These are phyloP conservation scores for Protomyces inundatus DNA, from an alignment of 1,139 yeast species.

Conservation along the genomic window DNA sequence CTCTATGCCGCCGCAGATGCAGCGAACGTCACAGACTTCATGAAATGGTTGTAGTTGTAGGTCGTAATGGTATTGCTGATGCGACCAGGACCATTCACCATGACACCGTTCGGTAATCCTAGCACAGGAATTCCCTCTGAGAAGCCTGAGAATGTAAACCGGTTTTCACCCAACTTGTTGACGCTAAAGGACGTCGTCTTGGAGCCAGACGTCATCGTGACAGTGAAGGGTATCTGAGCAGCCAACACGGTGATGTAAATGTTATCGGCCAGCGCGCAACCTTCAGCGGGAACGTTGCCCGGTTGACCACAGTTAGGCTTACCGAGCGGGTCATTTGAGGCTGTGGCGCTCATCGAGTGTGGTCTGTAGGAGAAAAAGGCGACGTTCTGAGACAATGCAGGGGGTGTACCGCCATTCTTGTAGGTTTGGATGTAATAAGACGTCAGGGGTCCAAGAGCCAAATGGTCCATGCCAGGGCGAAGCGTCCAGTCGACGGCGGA, in stretches of 20 bases:
- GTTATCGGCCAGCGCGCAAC: slow-evolving; percentile 6
- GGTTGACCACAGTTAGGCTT: slow-evolving; percentile 5
- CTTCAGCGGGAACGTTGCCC: not conserved
- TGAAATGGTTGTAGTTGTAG: slow-evolving; percentile 15
- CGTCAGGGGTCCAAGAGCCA: slow-evolving; percentile 4
- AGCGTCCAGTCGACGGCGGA: slow-evolving; percentile 7
- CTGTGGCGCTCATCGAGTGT: slow-evolving; percentile 23
- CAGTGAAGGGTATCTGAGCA: not conserved
- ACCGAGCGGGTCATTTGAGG: slow-evolving; percentile 9
- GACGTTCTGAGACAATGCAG: slow-evolving; percentile 3
- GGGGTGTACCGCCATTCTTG: slow-evolving; percentile 20
- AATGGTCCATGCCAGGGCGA: slow-evolving; percentile 12
- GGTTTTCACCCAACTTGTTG: not conserved
- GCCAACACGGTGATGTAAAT: slow-evolving; percentile 17
- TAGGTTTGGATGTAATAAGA: slow-evolving; percentile 21
- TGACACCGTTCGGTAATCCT: not conserved
- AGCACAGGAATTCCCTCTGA: slow-evolving; percentile 1
- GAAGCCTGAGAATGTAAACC: slow-evolving; percentile 1
- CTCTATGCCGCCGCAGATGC: too few relatives aligned
- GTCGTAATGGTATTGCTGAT: slow-evolving; percentile 10
- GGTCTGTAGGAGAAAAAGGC: slow-evolving; percentile 26
- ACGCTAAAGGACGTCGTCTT: not conserved
- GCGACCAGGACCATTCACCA: not conserved
- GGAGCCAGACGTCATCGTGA: slow-evolving; percentile 4
- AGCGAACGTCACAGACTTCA: not conserved